Base-by-base conservation (phyloP, 2,329 filamentous ascomycete species). In the Trichoderma citrinoviride region DNA sequence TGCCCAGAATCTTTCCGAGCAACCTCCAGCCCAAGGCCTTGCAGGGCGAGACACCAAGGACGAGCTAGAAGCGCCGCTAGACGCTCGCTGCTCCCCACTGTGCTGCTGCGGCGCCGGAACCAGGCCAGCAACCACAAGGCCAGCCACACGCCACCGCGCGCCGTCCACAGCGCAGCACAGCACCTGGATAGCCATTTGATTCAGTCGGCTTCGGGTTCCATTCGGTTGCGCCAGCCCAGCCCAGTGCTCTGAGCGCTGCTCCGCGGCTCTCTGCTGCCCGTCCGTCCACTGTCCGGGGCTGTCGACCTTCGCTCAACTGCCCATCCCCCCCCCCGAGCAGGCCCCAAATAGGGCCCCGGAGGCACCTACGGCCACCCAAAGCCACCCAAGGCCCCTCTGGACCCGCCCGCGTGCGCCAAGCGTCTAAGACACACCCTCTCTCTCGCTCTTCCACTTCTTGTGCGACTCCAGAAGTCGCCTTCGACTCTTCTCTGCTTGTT, bases 351-450 rank as follows among this genome's bases (percentile, higher is more conserved):
- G 37, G 43, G 19, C 44, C 29, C 27, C n/a, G 49, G 29, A 54
- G 46, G 49, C 54, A 23, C 56, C 46, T 25, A 61, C 41, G 41
- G 37, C 44, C 10, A 37, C 33, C 33, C 33, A 37, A 37, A 14
- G 33, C 33, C 33, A 37, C 27, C 27, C 29, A 23, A 23, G 23
- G 15, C 63, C 63, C 56, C 63, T 47, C 56, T 37, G 37, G 65
- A 66, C 65, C 65, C 65, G 65, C 65, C 65, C 65, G 33, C 65
- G 58, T 63, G 64, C 64, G 64, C 64, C 64, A 66, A 63, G 58
- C 50, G 52, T 65, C 64, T 65, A 54, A 54, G 52, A 65, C 46
- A 63, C 64, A 60, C 65, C 65, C 64, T 37, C 33, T 37, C 33
- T 37, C 33, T 37, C 33, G 33, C 33, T 37, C 33, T 37, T 37